These are phyloP conservation scores for Penicillium ochrochloron DNA, from an alignment of 495 filamentous ascomycete genomes.

Conservation along the genomic window DNA sequence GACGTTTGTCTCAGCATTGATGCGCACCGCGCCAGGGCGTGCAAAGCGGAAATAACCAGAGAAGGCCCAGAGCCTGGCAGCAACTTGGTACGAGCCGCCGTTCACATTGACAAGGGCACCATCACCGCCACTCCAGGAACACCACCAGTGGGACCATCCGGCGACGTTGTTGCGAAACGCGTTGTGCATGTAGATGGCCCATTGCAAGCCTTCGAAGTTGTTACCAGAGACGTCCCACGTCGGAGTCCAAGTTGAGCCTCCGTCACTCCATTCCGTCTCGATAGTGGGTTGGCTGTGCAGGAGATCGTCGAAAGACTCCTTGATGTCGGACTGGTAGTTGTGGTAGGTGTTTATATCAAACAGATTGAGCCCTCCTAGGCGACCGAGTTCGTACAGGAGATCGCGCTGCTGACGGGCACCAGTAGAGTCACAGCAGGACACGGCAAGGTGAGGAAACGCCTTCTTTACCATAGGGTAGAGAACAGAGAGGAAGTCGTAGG, in stretches of 20 bases:
- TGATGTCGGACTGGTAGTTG: slow-evolving; percentile 44
- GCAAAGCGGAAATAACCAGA: slow-evolving; percentile 50
- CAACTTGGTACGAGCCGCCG: slow-evolving; percentile 30
- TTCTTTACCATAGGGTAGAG: slow-evolving; percentile 46
- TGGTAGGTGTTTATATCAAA: slow-evolving; percentile 51
- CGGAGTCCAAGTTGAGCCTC: slow-evolving; percentile 48
- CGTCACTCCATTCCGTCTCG: slow-evolving; percentile 55
- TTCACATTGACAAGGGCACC: slow-evolving; percentile 41
- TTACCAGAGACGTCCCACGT: slow-evolving; percentile 49
- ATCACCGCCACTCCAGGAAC: slow-evolving; percentile 38
- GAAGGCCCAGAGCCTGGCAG: slow-evolving; percentile 54
- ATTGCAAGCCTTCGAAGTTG: slow-evolving; percentile 52
- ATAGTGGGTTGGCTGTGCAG: slow-evolving; percentile 36
- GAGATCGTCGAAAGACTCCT: slow-evolving; percentile 31
- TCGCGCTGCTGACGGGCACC: slow-evolving; percentile 28
- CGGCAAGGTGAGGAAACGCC: slow-evolving; percentile 43
- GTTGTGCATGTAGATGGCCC: slow-evolving; percentile 55
- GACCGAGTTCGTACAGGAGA: slow-evolving; percentile 47
- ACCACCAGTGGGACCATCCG: slow-evolving; percentile 53
- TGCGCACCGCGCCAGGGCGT: slow-evolving; percentile 48
- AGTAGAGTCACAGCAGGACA: slow-evolving; percentile 56
- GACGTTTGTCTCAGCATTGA: slow-evolving; percentile 38
- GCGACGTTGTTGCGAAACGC: slow-evolving; percentile 46
- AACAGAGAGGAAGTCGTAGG: slow-evolving; percentile 5
- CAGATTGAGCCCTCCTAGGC: slow-evolving; percentile 39